phyloP scores from a whole-genome alignment of 345 rosid genomes.

The Citrus sp. region DNA sequence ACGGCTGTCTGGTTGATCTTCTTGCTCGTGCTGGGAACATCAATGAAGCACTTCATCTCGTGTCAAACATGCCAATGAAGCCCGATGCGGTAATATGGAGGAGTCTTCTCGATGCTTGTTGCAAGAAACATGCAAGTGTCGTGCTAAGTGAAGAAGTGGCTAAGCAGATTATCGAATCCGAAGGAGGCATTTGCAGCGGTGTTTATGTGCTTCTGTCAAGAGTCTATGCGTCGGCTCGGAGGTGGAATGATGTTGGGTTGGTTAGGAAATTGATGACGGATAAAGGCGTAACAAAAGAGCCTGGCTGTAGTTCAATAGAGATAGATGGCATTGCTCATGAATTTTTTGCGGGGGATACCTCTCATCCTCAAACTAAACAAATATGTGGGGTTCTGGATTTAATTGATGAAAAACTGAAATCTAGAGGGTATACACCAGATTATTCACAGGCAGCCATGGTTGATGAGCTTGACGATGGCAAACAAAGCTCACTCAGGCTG shows the following conservation, averaged over 20 bases:
- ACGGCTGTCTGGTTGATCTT: slow-evolving; percentile 74
- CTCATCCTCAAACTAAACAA: slow-evolving; percentile 58
- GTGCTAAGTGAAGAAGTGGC: slow-evolving; percentile 70
- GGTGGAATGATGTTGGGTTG: slow-evolving; percentile 74
- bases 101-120: slow-evolving; percentile 79
- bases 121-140: slow-evolving; percentile 54
- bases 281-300: slow-evolving; percentile 64
- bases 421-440: slow-evolving; percentile 49
- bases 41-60: slow-evolving; percentile 58
- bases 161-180: slow-evolving; percentile 44
- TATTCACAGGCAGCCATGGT: slow-evolving; percentile 53
- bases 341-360: slow-evolving; percentile 79
- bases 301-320: slow-evolving; percentile 85
- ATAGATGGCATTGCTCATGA: slow-evolving; percentile 65
- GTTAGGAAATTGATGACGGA: slow-evolving; percentile 69
- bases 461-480: slow-evolving; percentile 37
- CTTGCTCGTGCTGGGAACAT: slow-evolving; percentile 72
- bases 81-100: slow-evolving; percentile 88
- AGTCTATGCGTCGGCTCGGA: slow-evolving; percentile 69
- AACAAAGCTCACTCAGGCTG: slow-evolving; percentile 48
- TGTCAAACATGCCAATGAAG: slow-evolving; percentile 60
- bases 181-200: slow-evolving; percentile 42
- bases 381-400: slow-evolving; percentile 51
- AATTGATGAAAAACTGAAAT: slow-evolving; percentile 48
- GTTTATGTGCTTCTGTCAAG: slow-evolving; percentile 70